Evolutionary conservation across 345 rosid genomes (phyloP).

Genomic region (Syzygium grande): DNA sequence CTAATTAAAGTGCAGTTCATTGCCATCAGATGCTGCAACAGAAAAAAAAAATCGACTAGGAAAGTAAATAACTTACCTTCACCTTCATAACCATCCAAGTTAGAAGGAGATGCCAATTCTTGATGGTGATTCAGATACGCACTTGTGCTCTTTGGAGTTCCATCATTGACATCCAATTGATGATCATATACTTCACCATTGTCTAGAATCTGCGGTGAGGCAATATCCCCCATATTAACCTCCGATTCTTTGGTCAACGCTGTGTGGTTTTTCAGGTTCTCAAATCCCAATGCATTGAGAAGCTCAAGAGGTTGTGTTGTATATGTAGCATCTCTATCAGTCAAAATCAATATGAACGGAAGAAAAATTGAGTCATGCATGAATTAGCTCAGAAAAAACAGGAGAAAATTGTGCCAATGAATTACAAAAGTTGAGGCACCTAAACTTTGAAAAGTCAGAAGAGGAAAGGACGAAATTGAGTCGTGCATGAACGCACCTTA

Average conservation of each 20-base stretch:
- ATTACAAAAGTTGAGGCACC: neutral
- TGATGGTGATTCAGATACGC: constrained; percentile 17
- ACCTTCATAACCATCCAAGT: constrained; percentile 70
- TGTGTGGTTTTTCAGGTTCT: constrained; percentile 26
- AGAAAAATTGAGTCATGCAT: neutral
- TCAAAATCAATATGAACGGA: constrained; percentile 4
- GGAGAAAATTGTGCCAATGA: neutral
- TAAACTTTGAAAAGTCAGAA: neutral
- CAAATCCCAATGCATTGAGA: constrained; percentile 67
- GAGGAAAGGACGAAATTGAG: neutral
- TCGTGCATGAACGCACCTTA: constrained; percentile 38
- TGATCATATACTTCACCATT: constrained; percentile 22
- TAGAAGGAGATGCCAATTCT: constrained; percentile 26
- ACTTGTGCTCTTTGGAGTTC: constrained; percentile 16
- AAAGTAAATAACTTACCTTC: neutral
- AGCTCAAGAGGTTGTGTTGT: constrained; percentile 97
- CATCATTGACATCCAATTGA: constrained; percentile 24
- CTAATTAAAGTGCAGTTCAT: neutral
- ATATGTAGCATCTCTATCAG: constrained; percentile 84
- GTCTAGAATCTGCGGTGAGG: neutral
- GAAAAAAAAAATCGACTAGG: neutral
- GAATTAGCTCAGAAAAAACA: neutral
- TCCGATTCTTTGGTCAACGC: constrained; percentile 37
- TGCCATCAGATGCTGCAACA: neutral
- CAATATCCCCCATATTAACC: constrained; percentile 14